Evolutionary conservation across 345 rosid genomes (phyloP).

Genomic region (Cardiospermum halicacabum): DNA sequence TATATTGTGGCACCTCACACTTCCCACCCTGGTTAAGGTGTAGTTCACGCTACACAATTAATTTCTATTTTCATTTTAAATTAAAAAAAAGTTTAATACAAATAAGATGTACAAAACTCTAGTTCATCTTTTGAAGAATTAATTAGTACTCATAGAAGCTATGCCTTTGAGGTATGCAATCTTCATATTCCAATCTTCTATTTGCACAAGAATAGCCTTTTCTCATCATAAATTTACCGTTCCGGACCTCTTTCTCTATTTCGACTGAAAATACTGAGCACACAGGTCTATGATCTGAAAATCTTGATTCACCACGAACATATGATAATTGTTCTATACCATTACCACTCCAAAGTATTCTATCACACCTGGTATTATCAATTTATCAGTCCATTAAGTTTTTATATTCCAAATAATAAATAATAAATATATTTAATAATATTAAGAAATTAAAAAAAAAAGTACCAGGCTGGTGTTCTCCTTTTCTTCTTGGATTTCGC

Average conservation of each 20-base stretch:
- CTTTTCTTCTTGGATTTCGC: slow-evolving; percentile 90
- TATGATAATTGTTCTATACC: slow-evolving; percentile 82
- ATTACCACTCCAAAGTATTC: slow-evolving; percentile 81
- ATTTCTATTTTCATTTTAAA: too few species aligned
- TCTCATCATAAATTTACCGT: slow-evolving; percentile 36
- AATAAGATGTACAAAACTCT: slow-evolving; percentile 14
- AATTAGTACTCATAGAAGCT: slow-evolving; percentile 47
- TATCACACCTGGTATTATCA: slow-evolving; percentile 79
- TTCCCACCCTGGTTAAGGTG: too few species aligned
- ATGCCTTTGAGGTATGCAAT: slow-evolving; percentile 59
- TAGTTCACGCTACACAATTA: too few species aligned
- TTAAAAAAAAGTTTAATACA: background rate
- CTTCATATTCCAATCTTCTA: slow-evolving; percentile 43
- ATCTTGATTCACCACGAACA: slow-evolving; percentile 73
- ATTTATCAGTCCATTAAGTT: too few species aligned
- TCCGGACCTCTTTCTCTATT: slow-evolving; percentile 36
- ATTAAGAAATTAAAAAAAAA: background rate
- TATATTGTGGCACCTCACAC: too few species aligned
- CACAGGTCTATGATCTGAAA: slow-evolving; percentile 95
- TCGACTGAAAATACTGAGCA: slow-evolving; percentile 67
- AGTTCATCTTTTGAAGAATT: background rate
- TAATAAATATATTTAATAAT: too few species aligned
- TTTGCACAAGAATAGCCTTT: slow-evolving; percentile 65
- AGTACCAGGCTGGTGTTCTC: slow-evolving; percentile 95
- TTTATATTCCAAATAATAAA: too few species aligned